These are phyloP conservation scores for Trametes hirsuta DNA, from an alignment of 1,284 basidiomycete genomes.

Conservation along the genomic window DNA sequence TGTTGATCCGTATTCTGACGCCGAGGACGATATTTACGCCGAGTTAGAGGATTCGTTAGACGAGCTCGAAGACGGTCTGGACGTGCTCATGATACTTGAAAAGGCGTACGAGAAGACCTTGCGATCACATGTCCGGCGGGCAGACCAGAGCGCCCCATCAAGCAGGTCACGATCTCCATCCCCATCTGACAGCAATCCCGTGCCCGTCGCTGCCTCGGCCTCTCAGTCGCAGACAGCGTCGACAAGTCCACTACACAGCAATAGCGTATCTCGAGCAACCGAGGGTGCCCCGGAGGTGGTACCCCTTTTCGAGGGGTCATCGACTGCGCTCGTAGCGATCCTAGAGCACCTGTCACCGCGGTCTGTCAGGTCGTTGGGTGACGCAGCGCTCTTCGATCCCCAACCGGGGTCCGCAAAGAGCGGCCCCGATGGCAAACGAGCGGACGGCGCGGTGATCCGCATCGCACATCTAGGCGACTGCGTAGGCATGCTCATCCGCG, in stretches of 20 bases:
- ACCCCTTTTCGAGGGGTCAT: conserved; percentile 64
- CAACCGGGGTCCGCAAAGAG: conserved; percentile 17
- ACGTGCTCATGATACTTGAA: conserved; percentile 68
- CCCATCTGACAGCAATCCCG: conserved; percentile 12
- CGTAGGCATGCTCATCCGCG: conserved; percentile 83
- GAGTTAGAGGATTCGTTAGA: conserved; percentile 58
- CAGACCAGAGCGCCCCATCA: conserved; percentile 11
- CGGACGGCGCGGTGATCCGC: conserved; percentile 56
- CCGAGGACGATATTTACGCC: conserved; percentile 29
- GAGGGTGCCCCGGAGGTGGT: conserved; percentile 11
- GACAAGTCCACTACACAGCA: neutral
- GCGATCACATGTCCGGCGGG: conserved; percentile 53
- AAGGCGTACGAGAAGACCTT: conserved; percentile 67
- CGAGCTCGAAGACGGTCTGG: conserved; percentile 67
- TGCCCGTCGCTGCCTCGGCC: conserved; percentile 7
- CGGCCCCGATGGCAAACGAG: conserved; percentile 53
- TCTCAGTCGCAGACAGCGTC: conserved; percentile 13
- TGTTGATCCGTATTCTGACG: conserved; percentile 20
- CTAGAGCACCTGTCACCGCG: conserved; percentile 50
- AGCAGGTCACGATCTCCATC: conserved; percentile 19
- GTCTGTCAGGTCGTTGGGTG: conserved; percentile 15
- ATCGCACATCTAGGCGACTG: conserved; percentile 95
- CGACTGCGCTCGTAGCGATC: conserved; percentile 69
- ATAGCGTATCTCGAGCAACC: neutral
- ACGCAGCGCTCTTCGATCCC: conserved; percentile 24